Conservation (phyloP, 176 grass and related monocot species). For the Oryza coarctata region DNA sequence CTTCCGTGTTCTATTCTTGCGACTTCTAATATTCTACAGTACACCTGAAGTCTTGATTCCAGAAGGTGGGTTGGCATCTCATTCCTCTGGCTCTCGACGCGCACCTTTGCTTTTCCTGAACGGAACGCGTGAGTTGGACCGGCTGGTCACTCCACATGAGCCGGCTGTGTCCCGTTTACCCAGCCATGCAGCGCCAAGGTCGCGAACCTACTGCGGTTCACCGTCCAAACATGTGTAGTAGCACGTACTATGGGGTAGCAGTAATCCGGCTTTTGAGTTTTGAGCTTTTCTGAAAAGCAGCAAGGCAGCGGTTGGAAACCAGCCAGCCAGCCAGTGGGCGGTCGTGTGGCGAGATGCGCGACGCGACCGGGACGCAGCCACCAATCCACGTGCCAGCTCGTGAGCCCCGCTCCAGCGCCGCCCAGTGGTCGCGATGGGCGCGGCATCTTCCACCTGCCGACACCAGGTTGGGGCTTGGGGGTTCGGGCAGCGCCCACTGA, state of each 20-base stretch:
- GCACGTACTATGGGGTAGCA: no score
- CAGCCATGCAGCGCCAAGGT: no score
- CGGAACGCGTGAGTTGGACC: background rate
- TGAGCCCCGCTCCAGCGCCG: constrained; percentile 13
- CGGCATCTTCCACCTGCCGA: background rate
- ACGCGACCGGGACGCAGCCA: background rate
- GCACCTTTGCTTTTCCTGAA: background rate
- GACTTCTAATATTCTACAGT: background rate
- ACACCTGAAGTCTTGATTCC: background rate
- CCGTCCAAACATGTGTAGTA: background rate
- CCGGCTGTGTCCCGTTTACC: background rate
- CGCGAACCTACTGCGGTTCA: background rate
- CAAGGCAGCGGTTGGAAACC: background rate
- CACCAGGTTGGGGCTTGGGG: background rate
- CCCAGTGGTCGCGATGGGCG: background rate
- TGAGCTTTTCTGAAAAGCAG: background rate
- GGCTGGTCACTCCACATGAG: background rate
- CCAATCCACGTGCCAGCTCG: background rate
- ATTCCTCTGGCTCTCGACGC: background rate
- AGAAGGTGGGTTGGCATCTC: background rate
- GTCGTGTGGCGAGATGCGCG: constrained; percentile 5
- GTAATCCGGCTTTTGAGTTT: no score
- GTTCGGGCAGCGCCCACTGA: no score
- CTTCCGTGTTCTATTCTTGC: background rate
- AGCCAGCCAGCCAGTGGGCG: background rate